These are phyloP conservation scores for Claviceps cyperi DNA, from an alignment of 2,329 filamentous ascomycete genomes.

Conservation along the genomic window DNA sequence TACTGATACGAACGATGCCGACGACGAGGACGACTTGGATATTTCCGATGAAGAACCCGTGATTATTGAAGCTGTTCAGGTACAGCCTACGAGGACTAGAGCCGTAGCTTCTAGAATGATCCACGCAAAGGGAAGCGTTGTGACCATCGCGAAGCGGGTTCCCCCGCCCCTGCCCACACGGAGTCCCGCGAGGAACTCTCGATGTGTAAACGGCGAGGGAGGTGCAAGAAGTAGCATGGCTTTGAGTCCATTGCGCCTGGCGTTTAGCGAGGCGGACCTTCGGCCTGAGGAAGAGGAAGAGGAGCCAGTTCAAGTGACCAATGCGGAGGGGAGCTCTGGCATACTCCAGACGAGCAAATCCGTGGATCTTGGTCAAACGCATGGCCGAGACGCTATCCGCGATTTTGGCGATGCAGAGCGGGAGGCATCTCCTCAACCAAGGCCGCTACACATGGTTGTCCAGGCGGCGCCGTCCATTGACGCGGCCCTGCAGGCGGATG, in stretches of 20 bases:
- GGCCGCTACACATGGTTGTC: background rate
- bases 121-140: conserved; percentile 60
- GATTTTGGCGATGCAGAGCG: background rate
- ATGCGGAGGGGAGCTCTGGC: background rate
- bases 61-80: conserved; percentile 51
- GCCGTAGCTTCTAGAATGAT: conserved; percentile 52
- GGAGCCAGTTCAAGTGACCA: conserved; percentile 6
- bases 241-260: conserved; percentile 35
- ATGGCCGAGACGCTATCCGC: background rate
- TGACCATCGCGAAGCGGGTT: conserved; percentile 69
- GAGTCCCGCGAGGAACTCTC: conserved; percentile 52
- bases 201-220: conserved; percentile 36
- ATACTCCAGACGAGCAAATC: conserved; percentile 1
- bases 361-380: background rate
- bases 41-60: conserved; percentile 45
- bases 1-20: conserved; percentile 16
- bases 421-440: background rate
- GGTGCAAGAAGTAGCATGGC: conserved; percentile 43
- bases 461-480: conserved; percentile 1
- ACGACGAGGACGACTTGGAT: conserved; percentile 32
- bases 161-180: conserved; percentile 65
- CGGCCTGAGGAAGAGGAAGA: conserved; percentile 13
- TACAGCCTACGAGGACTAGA: conserved; percentile 38
- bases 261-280: conserved; percentile 26
- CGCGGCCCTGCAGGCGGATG: background rate